Base-by-base conservation (phyloP, 306 rosid genomes). In the Oemleria cerasiformis region DNA sequence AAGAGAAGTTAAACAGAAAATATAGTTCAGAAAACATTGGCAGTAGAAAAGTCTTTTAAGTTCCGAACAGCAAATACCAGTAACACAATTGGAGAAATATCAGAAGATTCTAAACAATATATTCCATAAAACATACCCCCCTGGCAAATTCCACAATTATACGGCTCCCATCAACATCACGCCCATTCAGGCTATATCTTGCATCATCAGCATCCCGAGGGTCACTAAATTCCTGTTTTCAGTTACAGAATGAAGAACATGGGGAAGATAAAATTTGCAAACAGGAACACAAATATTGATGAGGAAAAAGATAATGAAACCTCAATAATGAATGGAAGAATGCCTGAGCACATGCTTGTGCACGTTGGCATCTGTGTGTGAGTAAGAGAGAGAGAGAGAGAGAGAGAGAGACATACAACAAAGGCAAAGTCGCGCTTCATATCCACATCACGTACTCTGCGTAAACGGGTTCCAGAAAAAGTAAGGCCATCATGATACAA, bases 381-480 rank as follows among this genome's bases (percentile, higher is more conserved):
- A 14, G 60, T 38, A 38, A 41, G 47, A 1, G 21, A 30, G 63
- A 25, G 45, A 49, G 78, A 47, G 75, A 36, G 23, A 19, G 70
- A 38, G 8, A 39, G 44, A 67, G 67, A 71, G 21, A 5, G 15
- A 79, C 86, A 79, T 84, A 84, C 88, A 80, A 84, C 81, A 72
- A 84, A 84, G 66, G 88, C 85, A 60, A 68, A 84, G 77, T 84
- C 88, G 40, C 80, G 82, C 88, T 84, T 84, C 85, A 84, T 80
- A 78, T 84, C 85, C 88, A 84, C 88, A 81, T 84, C 88, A 19
- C 81, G 85, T 77, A 84, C 83, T 84, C 85, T 84, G 88, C 78
- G 81, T 69, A 84, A 84, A 84, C 68, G 70, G 82, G 79, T 65
- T 80, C 84, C 87, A 84, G 41, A 84, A 84, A 84, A 70, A 84